Conservation (phyloP, 305 asterid genomes). For the Fraxinus ornus region DNA sequence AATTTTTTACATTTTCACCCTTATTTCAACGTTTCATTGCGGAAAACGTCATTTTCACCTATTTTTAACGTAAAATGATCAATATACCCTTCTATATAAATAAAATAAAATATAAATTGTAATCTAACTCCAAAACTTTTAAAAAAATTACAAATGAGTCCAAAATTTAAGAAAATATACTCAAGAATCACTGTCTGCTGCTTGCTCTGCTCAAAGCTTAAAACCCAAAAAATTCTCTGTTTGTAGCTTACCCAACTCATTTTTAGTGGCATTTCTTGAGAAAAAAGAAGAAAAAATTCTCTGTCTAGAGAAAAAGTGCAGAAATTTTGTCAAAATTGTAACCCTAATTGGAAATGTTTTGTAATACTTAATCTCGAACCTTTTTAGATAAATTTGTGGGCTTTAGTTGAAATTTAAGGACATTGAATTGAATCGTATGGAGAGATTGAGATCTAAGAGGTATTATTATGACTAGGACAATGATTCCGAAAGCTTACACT, state of each 20-base stretch:
- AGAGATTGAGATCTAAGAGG: conserved; percentile 90
- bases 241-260: not conserved
- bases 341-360: not conserved
- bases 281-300: not conserved
- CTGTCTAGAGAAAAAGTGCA: not conserved
- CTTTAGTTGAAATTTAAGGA: not conserved
- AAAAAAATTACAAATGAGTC: too few relatives aligned
- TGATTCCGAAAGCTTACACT: conserved; percentile 59
- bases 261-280: not conserved
- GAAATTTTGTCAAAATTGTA: not conserved
- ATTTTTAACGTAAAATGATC: too few relatives aligned
- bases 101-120: too few relatives aligned
- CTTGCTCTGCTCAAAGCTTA: not conserved
- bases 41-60: too few relatives aligned
- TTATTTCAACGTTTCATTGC: too few relatives aligned
- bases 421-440: conserved; percentile 42
- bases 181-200: not conserved
- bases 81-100: too few relatives aligned
- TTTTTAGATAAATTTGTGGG: not conserved
- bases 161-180: not conserved
- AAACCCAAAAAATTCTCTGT: not conserved
- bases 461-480: conserved; percentile 86
- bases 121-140: too few relatives aligned
- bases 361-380: not conserved
- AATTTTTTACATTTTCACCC: too few relatives aligned